A percentile compares a stretch with the other conserved stretches of the same genome.
Evolutionary conservation across 1,284 basidiomycete genomes (phyloP).

Genomic region (Ganoderma leucocontextum): DNA sequence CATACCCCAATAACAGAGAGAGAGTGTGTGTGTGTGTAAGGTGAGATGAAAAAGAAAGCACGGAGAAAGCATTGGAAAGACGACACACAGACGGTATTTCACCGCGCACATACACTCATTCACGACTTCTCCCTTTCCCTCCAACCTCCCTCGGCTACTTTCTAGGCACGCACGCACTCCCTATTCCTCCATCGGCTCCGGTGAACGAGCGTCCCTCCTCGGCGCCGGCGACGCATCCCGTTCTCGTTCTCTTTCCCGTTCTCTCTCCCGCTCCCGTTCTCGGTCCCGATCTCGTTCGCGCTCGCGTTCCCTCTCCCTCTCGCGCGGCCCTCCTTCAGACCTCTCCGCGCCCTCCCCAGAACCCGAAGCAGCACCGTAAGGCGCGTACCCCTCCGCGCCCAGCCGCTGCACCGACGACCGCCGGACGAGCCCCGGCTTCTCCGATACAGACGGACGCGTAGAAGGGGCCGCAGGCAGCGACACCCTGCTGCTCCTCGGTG

Average conservation of each 20-base stretch:
- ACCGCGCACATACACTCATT: background rate
- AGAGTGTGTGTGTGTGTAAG: background rate
- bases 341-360: slow-evolving; percentile 19
- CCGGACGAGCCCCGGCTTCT: slow-evolving; percentile 27
- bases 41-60: slow-evolving; percentile 6
- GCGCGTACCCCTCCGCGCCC: slow-evolving; percentile 19
- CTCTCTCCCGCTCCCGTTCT: slow-evolving; percentile 19
- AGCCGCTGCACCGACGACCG: slow-evolving; percentile 25
- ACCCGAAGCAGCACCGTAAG: background rate
- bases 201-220: slow-evolving; percentile 30
- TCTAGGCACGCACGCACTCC: background rate
- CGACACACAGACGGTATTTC: slow-evolving; percentile 5
- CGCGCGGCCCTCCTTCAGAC: slow-evolving; percentile 8
- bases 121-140: background rate
- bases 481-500: slow-evolving; percentile 19
- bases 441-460: slow-evolving; percentile 10
- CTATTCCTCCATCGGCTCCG: slow-evolving; percentile 33
- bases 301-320: slow-evolving; percentile 20
- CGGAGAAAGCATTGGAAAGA: slow-evolving; percentile 13
- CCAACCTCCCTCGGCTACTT: background rate
- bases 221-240: slow-evolving; percentile 26
- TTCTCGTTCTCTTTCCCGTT: slow-evolving; percentile 26
- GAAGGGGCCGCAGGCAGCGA: slow-evolving; percentile 25
- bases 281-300: slow-evolving; percentile 19
- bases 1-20: slow-evolving; percentile 10